Percentiles rank a stretch among this genome's conserved stretches.
Evolutionary conservation across 2,329 filamentous ascomycete species (phyloP).

Genomic region (Penicillium sp.): DNA sequence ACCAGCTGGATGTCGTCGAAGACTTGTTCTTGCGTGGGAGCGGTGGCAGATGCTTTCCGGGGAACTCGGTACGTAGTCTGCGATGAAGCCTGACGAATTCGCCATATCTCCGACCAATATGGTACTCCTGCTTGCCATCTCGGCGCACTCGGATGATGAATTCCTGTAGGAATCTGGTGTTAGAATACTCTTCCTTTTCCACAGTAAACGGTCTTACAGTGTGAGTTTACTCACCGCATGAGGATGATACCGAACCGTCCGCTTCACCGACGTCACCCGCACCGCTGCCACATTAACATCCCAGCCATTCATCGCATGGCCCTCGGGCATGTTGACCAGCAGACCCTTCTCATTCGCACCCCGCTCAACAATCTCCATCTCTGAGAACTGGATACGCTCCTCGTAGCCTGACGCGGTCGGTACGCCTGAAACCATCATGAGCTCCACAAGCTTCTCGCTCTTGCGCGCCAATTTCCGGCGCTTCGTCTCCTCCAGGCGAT

Average conservation of each 20-base stretch:
- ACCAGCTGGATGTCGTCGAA: constrained; percentile 66
- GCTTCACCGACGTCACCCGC: constrained; percentile 77
- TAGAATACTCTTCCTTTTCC: background rate
- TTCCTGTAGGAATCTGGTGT: constrained; percentile 62
- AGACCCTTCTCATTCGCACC: constrained; percentile 91
- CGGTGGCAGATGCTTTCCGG: constrained; percentile 85
- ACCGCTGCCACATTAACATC: constrained; percentile 95
- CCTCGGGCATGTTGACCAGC: constrained; percentile 84
- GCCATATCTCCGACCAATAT: constrained; percentile 84
- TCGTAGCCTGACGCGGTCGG: constrained; percentile 96
- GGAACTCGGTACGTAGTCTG: constrained; percentile 79
- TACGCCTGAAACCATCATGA: constrained; percentile 99
- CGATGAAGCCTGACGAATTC: constrained; percentile 85
- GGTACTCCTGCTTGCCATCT: constrained; percentile 75
- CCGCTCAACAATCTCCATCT: constrained; percentile 94
- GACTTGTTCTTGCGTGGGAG: constrained; percentile 93
- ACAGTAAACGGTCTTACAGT: too few relatives aligned
- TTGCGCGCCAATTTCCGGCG: constrained; percentile 89
- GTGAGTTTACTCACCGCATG: constrained; percentile 72
- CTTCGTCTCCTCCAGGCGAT: constrained; percentile 95
- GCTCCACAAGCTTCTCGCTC: constrained; percentile 91
- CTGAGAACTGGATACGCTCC: constrained; percentile 93
- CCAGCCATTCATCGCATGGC: constrained; percentile 93
- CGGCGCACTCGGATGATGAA: constrained; percentile 87
- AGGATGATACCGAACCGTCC: constrained; percentile 86